These are phyloP conservation scores for Clitocybe nebularis DNA, from an alignment of 1,284 basidiomycete genomes.

Conservation along the genomic window DNA sequence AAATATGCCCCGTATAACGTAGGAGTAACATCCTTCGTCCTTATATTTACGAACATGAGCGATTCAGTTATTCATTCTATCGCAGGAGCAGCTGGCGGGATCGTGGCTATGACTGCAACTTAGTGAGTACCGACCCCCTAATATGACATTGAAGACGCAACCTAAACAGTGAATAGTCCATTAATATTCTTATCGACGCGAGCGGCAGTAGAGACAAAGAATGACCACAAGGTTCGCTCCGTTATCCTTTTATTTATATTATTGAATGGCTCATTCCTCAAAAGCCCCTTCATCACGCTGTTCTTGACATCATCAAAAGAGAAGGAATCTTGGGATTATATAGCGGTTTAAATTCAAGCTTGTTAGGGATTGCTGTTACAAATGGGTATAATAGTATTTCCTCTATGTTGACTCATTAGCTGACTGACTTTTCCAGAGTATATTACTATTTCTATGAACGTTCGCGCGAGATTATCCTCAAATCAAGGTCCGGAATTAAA, in stretches of 20 bases:
- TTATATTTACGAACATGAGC: slow-evolving; percentile 36
- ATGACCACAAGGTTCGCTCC: slow-evolving; percentile 64
- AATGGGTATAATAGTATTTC: slow-evolving; percentile 60
- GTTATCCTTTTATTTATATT: too few relatives aligned
- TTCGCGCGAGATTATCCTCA: slow-evolving; percentile 53
- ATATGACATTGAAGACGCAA: too few relatives aligned
- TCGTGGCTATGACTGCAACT: slow-evolving; percentile 83
- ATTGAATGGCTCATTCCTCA: slow-evolving; percentile 7
- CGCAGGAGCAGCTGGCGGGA: slow-evolving; percentile 89
- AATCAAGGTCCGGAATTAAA: slow-evolving; percentile 56
- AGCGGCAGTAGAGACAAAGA: slow-evolving; percentile 87
- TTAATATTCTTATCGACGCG: slow-evolving; percentile 91
- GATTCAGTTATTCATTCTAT: slow-evolving; percentile 89
- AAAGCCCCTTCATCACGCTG: slow-evolving; percentile 53
- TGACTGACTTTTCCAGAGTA: slow-evolving; percentile 39
- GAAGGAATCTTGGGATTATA: slow-evolving; percentile 89
- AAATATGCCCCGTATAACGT: too few relatives aligned
- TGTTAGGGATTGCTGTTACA: slow-evolving; percentile 90
- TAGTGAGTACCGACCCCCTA: too few relatives aligned
- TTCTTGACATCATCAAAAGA: slow-evolving; percentile 75
- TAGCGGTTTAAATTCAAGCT: slow-evolving; percentile 81
- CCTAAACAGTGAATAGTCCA: slow-evolving; percentile 64
- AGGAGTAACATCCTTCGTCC: too few relatives aligned
- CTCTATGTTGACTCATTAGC: not conserved
- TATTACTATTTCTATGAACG: slow-evolving; percentile 87